Percentiles rank a stretch among this genome's conserved stretches.
Evolutionary conservation across 2,329 filamentous ascomycete species (phyloP).

Genomic region (Malbranchea zuffiana): DNA sequence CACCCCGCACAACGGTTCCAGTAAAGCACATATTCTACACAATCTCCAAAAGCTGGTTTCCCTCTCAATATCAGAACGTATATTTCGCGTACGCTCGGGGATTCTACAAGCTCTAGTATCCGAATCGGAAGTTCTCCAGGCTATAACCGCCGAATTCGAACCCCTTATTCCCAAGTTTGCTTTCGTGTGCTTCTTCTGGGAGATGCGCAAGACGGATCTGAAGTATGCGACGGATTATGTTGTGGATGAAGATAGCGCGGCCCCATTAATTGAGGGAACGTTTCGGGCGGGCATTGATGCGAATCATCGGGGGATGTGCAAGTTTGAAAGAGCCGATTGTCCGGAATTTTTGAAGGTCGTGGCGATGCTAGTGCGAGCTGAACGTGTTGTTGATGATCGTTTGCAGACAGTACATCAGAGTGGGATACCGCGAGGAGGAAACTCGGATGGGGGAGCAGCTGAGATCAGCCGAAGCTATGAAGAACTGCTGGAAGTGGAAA

Average conservation of each 20-base stretch:
- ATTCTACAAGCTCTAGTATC: slow-evolving; percentile 45
- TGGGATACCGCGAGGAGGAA: no score
- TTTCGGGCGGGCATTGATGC: slow-evolving; percentile 26
- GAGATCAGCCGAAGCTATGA: no score
- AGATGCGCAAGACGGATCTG: slow-evolving; percentile 29
- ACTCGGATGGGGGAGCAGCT: no score
- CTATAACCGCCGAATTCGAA: slow-evolving; percentile 30
- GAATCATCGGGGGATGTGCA: slow-evolving; percentile 24
- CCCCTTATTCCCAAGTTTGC: slow-evolving; percentile 29
- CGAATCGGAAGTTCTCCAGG: slow-evolving; percentile 32
- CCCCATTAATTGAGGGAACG: slow-evolving; percentile 26
- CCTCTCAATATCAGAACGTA: slow-evolving; percentile 20
- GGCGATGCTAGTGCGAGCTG: no score
- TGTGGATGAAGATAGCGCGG: slow-evolving; percentile 23
- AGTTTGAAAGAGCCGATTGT: slow-evolving; percentile 19
- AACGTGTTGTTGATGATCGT: no score
- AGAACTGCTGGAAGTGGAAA: no score
- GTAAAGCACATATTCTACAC: slow-evolving; percentile 21
- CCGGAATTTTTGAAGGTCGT: slow-evolving; percentile 18
- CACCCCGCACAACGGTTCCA: slow-evolving; percentile 29
- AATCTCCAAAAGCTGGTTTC: slow-evolving; percentile 23
- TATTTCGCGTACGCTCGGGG: slow-evolving; percentile 28
- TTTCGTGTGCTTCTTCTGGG: slow-evolving; percentile 28
- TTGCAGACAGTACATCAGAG: no score
- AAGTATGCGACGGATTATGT: slow-evolving; percentile 26